Conservation (phyloP, 2,329 filamentous ascomycete genomes). For the Fusarium sacchari region DNA sequence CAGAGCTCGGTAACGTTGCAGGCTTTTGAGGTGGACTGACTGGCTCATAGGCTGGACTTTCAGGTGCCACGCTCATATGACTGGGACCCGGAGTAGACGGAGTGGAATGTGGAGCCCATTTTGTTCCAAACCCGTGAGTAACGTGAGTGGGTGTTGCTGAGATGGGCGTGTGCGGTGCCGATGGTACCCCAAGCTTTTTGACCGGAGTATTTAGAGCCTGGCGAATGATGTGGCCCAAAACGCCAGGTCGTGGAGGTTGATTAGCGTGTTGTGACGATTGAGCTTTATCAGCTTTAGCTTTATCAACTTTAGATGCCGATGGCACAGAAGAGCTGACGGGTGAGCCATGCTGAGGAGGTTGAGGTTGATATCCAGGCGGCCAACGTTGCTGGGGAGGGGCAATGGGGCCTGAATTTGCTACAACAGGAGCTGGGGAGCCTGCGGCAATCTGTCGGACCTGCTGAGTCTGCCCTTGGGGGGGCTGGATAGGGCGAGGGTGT, state of each 20-base stretch:
- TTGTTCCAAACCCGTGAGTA: constrained; percentile 60
- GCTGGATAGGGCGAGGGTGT: constrained; percentile 49
- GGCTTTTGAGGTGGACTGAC: constrained; percentile 63
- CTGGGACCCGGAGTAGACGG: constrained; percentile 65
- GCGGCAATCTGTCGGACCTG: constrained; percentile 47
- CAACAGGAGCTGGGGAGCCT: constrained; percentile 45
- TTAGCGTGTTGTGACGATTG: constrained; percentile 44
- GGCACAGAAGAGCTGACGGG: constrained; percentile 41
- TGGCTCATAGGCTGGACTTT: constrained; percentile 67
- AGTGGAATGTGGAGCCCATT: constrained; percentile 67
- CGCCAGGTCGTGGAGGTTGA: constrained; percentile 50
- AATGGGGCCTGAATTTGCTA: constrained; percentile 31
- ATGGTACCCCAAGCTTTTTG: constrained; percentile 46
- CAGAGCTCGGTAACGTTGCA: constrained; percentile 49
- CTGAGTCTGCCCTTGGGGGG: constrained; percentile 42
- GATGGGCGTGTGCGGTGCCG: constrained; percentile 51
- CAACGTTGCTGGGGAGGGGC: constrained; percentile 49
- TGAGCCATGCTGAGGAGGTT: constrained; percentile 45
- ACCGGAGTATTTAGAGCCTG: constrained; percentile 50
- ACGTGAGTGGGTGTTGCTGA: constrained; percentile 44
- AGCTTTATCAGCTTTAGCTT: constrained; percentile 41
- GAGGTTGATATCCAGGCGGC: constrained; percentile 45
- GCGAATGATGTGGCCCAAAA: constrained; percentile 56
- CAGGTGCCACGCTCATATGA: constrained; percentile 50
- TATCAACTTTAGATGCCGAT: constrained; percentile 41